Base-by-base conservation (phyloP, 768 basidiomycete genomes). In the Sarcodon sp. region DNA sequence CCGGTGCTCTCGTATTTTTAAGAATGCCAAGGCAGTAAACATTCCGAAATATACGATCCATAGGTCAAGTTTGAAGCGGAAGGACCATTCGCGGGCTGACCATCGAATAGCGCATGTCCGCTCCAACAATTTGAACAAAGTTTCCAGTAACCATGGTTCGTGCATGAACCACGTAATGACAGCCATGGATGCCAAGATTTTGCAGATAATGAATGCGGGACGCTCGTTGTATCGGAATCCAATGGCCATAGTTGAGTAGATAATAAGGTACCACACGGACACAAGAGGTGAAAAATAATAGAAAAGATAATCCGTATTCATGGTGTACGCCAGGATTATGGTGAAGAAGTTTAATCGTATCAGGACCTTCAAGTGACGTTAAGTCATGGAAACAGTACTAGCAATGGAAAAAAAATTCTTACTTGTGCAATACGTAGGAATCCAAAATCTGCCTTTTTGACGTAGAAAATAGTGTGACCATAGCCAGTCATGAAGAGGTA, bases 401-500 rank as follows among this genome's bases (percentile, higher is more conserved):
- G 10, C 18, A 21, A 43, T 33, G 10, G 36, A n/a, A 15, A 16
- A 15, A 47, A 13, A 37, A 5, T n/a, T 60, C 69, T 51, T 56
- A 81, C 82, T 63, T 81, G 82, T 18, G 82, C 79, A 45, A 93
- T 69, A 32, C 91, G 80, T 36, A 73, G 62, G 62, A 87, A 82
- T 3, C 85, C 77, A 64, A 82, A 94, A 61, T 94, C 87, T 15
- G 80, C 85, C 61, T 93, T 93, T 61, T 84, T 87, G 55, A 92
- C 67, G 65, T 92, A 94, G 63, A 80, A 96, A 41, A 75, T 84
- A 8, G 85, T 84, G 58, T 91, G 88, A 13, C 88, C 85, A 68
- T 91, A 96, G 39, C 91, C 91, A 18, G 87, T 87, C 89, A 93
- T 89, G 66, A 91, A 93, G 13, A 92, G 70, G 61, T 91, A 92